Evolutionary conservation across 1,284 basidiomycete genomes (phyloP).

Genomic region (Filobasidium uniguttulatum): DNA sequence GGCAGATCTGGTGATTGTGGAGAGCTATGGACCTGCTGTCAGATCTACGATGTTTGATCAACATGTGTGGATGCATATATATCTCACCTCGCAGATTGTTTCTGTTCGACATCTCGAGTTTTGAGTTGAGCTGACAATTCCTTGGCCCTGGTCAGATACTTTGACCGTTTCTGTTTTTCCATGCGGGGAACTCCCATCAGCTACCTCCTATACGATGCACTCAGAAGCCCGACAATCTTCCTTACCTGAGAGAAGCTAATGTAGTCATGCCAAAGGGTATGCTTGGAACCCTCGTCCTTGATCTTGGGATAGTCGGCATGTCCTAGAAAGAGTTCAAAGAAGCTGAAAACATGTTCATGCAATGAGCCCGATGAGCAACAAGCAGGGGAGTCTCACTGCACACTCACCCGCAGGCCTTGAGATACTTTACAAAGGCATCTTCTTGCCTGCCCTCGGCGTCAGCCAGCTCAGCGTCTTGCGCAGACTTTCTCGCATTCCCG

Average conservation of each 20-base stretch:
- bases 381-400: background rate
- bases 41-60: background rate
- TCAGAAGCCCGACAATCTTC: too few species aligned
- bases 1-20: background rate
- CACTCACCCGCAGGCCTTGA: slow-evolving; percentile 18
- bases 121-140: slow-evolving; percentile 25
- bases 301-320: slow-evolving; percentile 11
- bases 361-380: slow-evolving; percentile 1
- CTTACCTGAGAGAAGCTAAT: slow-evolving; percentile 31
- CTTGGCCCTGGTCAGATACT: slow-evolving; percentile 27
- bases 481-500: slow-evolving; percentile 24
- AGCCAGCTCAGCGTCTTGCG: slow-evolving; percentile 27
- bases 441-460: slow-evolving; percentile 24
- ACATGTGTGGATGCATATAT: background rate
- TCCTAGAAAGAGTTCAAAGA: slow-evolving; percentile 18
- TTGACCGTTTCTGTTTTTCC: slow-evolving; percentile 24
- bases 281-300: slow-evolving; percentile 19
- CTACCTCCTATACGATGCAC: too few species aligned
- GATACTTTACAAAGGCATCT: slow-evolving; percentile 30
- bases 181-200: too few species aligned
- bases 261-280: slow-evolving; percentile 22
- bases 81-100: background rate
- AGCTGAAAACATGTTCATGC: slow-evolving; percentile 20
- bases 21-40: slow-evolving; percentile 19
- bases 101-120: slow-evolving; percentile 18